Conservation (phyloP, 345 rosid species). For the Eucalyptus cloeziana region DNA sequence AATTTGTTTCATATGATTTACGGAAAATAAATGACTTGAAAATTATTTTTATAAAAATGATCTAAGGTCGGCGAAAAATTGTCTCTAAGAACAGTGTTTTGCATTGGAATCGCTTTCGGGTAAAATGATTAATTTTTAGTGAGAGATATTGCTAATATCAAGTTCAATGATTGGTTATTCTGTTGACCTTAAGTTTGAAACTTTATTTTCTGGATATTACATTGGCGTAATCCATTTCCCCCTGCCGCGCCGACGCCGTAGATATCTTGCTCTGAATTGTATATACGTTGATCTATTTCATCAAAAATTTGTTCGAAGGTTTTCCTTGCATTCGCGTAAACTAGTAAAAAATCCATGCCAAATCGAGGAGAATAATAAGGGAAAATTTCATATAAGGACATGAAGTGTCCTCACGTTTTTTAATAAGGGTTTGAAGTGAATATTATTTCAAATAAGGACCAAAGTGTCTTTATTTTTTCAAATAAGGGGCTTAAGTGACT, state of each 20-base stretch:
- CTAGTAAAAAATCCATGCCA: not conserved
- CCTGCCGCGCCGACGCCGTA: accelerated
- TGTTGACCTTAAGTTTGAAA: not conserved
- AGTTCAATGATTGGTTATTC: not conserved
- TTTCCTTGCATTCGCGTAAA: not conserved
- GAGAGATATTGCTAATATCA: not conserved
- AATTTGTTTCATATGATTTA: accelerated
- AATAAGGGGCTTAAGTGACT: too few relatives aligned
- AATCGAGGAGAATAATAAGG: too few relatives aligned
- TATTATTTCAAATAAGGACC: too few relatives aligned
- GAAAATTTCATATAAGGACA: too few relatives aligned
- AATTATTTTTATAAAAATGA: not conserved
- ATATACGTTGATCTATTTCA: not conserved
- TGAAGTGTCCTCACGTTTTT: too few relatives aligned
- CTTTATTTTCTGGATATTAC: not conserved
- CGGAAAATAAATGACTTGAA: not conserved
- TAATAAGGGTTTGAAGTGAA: too few relatives aligned
- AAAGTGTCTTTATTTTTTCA: too few relatives aligned
- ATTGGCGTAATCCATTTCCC: not conserved
- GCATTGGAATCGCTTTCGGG: not conserved
- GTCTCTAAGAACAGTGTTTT: not conserved
- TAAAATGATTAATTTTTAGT: not conserved
- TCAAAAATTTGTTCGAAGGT: not conserved
- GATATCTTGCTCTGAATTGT: not conserved
- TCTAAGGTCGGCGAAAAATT: not conserved